These are phyloP conservation scores for Bathelium albidoporum DNA, from an alignment of 495 filamentous ascomycete species.

Conservation along the genomic window DNA sequence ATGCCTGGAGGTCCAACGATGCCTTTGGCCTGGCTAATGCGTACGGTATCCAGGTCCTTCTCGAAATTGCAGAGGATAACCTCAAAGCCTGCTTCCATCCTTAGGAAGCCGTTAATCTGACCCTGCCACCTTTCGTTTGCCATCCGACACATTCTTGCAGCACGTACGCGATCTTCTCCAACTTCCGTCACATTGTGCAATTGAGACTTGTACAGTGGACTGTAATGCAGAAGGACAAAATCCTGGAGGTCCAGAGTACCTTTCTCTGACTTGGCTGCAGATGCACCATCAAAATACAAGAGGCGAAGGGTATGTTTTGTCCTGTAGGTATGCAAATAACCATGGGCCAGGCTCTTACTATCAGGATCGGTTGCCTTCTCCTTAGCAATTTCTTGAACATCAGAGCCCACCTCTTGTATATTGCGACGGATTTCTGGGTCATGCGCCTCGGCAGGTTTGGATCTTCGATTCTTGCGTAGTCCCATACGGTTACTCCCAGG, in stretches of 20 bases:
- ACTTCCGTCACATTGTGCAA: constrained; percentile 12
- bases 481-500: constrained; percentile 3
- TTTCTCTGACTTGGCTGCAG: constrained; percentile 47
- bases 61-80: constrained; percentile 54
- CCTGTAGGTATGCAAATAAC: constrained; percentile 47
- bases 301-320: constrained; percentile 41
- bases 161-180: constrained; percentile 37
- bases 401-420: background rate
- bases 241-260: constrained; percentile 56
- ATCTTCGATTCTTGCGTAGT: background rate
- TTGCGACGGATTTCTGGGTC: constrained; percentile 10
- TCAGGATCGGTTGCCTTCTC: background rate
- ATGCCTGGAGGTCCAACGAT: constrained; percentile 4
- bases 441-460: background rate
- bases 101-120: constrained; percentile 48
- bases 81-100: constrained; percentile 63
- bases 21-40: constrained; percentile 11
- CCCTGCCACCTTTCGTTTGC: constrained; percentile 37
- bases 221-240: constrained; percentile 34
- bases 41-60: constrained; percentile 13
- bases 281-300: constrained; percentile 53
- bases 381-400: constrained; percentile 4
- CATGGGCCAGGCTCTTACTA: constrained; percentile 18
- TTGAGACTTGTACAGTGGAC: constrained; percentile 8
- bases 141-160: constrained; percentile 41